Base-by-base conservation (phyloP, 371 early-diverging fungal genomes). In the Lichtheimia ornata region DNA sequence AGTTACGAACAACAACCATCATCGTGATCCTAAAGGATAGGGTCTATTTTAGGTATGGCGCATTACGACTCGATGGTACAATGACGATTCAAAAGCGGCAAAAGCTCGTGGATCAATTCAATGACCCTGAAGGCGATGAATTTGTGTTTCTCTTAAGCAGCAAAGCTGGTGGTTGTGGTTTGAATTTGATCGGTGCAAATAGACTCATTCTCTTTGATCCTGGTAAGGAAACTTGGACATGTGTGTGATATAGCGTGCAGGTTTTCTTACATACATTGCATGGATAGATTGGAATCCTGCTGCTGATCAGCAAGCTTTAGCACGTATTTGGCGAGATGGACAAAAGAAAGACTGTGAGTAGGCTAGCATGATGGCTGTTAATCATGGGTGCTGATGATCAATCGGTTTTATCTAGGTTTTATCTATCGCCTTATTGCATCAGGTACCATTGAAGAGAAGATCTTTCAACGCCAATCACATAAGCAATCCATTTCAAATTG, bases 141-240 rank as follows among this genome's bases (percentile, higher is more conserved):
- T 97, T 97, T 73, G 87, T 98, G 4, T 99, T 99, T 67, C 72
- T 99, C 56, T 77, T 99, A 7, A 94, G 94, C 65, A 95, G 95
- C 69, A 97, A 97, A 72, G 98, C 98, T 0, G 99, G 99, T 71
- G 99, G 99, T 24, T 97, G 98, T 79, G 99, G 99, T 12, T 74
- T 99, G 56, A 99, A 99, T 66, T 75, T 99, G 75, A 94, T 97
- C 63, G 98, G 98, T 2, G 99, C 99, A 24, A 97, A 96, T 69
- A 83, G 98, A 2, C 82, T 99, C 14, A 88, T 98, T 0, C 81
- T 99, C 11, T 97, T 97, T 73, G 99, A 93, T 72, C 93, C 93
- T 50, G 87, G 81, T 87, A 81, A 65, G 35, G 1, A 5, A 35
- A 4, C 60, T 27, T 50, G 49, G 30, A 22, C 1, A 22, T 22